Base-by-base conservation (phyloP, 441 rosid species). In the Codiaeum variegatum region DNA sequence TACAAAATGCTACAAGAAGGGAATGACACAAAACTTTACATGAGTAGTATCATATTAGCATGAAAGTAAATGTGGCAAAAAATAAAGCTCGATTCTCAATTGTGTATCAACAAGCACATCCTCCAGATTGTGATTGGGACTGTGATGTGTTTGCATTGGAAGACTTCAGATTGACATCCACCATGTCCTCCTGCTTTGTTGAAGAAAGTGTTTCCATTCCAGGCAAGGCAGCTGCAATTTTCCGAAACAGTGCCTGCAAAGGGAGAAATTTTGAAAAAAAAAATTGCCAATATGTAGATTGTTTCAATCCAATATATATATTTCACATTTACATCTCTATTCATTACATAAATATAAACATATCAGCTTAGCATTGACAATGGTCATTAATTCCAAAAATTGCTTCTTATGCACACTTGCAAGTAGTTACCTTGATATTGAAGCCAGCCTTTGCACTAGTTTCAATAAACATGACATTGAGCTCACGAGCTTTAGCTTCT, bases 371-470 rank as follows among this genome's bases (percentile, higher is more conserved):
- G 38, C 24, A 52, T 5, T 12, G 12, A 32, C 8, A 21, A 31
- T 32, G 23, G 19, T 11, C 44, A 42, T 58, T 28, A 40, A 59
- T 4, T 55, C 4, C 16, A 40, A 44, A 59, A 16, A 42, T 40
- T 10, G 44, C 16, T 47, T 47, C 18, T 18, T 29, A 3, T 47
- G 64, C 9, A 4, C 15, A 38, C 21, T n/a, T n/a, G 4, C 13
- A 51, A 29, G 32, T 24, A 13, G 44, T 67, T 49, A 88, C 96
- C 96, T 91, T 93, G 34, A 93, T 90, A 79, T 93, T 93, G 81
- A 93, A 93, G 73, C 97, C 98, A 8, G 98, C 97, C 83, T 91
- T 93, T 42, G 98, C 97, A 84, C 98, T 93, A 62, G 98, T 93
- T 83, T 93, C 97, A 63, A 93, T 90, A 75, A 90, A 93, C 94